Evolutionary conservation across 805 yeast genomes (phyloP).

Genomic region (Hyphopichia homilentoma): DNA sequence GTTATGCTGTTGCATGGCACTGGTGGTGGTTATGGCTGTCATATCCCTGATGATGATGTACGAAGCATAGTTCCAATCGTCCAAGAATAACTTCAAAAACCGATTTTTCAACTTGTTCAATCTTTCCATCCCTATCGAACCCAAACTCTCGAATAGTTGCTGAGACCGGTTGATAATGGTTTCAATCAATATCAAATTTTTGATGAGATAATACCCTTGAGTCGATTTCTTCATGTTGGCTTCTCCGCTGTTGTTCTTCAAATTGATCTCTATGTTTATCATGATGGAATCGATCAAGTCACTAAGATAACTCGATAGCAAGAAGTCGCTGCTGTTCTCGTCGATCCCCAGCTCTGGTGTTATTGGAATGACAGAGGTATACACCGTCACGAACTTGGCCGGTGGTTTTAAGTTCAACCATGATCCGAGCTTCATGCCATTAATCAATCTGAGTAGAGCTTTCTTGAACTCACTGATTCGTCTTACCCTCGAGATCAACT

Average conservation of each 20-base stretch:
- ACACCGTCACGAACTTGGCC: conserved; percentile 42
- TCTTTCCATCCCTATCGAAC: conserved; percentile 57
- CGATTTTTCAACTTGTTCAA: conserved; percentile 67
- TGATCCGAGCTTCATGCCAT: conserved; percentile 50
- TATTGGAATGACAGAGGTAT: conserved; percentile 46
- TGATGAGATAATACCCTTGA: conserved; percentile 68
- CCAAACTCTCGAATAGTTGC: conserved; percentile 51
- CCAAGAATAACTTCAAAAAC: conserved; percentile 66
- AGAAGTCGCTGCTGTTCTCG: conserved; percentile 42
- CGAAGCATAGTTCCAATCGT: conserved; percentile 78
- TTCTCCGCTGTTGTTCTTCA: conserved; percentile 28
- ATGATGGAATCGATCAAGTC: conserved; percentile 77
- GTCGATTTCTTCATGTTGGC: conserved; percentile 29
- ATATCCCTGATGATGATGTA: conserved; percentile 69
- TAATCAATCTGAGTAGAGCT: conserved; percentile 49
- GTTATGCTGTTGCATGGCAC: conserved; percentile 28
- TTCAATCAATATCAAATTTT: conserved; percentile 71
- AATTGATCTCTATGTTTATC: conserved; percentile 58
- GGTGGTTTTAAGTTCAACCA: conserved; percentile 67
- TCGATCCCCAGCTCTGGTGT: conserved; percentile 27
- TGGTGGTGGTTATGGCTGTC: conserved; percentile 59
- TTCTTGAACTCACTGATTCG: conserved; percentile 59
- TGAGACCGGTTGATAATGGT: conserved; percentile 59
- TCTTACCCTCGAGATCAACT: conserved; percentile 62
- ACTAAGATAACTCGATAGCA: conserved; percentile 64